A percentile compares a stretch with the other conserved stretches of the same genome.
Evolutionary conservation across 2,329 filamentous ascomycete species (phyloP).

Genomic region (Escovopsis weberi): DNA sequence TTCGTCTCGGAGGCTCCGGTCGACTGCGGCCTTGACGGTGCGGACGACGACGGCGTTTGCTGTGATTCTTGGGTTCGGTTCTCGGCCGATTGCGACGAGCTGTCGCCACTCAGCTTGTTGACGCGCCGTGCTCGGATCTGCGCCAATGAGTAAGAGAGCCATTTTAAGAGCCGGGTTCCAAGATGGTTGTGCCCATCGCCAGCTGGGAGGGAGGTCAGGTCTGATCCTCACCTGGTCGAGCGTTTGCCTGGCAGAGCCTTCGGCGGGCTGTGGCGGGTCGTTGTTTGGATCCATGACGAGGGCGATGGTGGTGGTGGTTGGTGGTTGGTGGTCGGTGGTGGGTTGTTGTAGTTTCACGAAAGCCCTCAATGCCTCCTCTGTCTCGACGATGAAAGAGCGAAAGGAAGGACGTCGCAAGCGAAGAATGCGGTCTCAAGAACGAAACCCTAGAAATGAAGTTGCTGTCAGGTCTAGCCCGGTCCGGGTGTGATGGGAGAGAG

Average conservation of each 20-base stretch:
- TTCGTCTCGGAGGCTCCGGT: constrained; percentile 6
- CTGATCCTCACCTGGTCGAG: constrained; percentile 34
- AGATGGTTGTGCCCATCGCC: too few species aligned
- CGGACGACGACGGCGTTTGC: constrained; percentile 10
- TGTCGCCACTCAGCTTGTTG: constrained; percentile 31
- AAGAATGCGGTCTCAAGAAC: neutral
- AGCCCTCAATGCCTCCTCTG: too few species aligned
- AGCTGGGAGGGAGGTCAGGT: too few species aligned
- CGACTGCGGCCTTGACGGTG: constrained; percentile 15
- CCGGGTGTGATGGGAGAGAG: too few species aligned
- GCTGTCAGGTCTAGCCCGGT: too few species aligned
- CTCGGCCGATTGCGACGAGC: constrained; percentile 19
- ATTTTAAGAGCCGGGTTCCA: too few species aligned
- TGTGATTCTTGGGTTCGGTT: constrained; percentile 13
- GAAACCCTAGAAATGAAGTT: too few species aligned
- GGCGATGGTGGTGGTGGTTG: too few species aligned
- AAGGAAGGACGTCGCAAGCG: neutral
- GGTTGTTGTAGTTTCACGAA: too few species aligned
- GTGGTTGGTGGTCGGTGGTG: too few species aligned
- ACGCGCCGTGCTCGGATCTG: constrained; percentile 35
- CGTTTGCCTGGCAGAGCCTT: constrained; percentile 43
- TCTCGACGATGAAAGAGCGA: too few species aligned
- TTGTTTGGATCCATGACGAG: constrained; percentile 31
- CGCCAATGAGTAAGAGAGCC: neutral
- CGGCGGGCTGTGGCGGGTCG: constrained; percentile 25